Percentiles rank a stretch among this genome's conserved stretches.
These are phyloP conservation scores for Globisporangium polare DNA, from an alignment of 352 stramenopile species.

Conservation along the genomic window DNA sequence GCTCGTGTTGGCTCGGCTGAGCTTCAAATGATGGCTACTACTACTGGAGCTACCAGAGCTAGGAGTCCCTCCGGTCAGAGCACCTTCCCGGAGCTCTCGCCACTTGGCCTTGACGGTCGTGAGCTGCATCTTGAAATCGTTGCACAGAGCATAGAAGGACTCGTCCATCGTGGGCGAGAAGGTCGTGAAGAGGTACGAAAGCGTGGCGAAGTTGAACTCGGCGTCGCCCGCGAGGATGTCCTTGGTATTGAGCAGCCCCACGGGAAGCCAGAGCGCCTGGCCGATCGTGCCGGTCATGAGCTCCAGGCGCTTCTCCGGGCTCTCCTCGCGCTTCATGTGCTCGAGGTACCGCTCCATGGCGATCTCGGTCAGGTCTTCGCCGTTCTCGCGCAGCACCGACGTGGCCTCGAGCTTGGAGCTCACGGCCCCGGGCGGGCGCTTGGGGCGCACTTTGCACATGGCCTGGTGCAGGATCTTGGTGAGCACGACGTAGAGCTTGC, in stretches of 20 bases:
- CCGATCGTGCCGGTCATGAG: slow-evolving; percentile 69
- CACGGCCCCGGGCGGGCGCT: slow-evolving; percentile 21
- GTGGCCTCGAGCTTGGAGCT: slow-evolving; percentile 48
- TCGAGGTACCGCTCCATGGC: slow-evolving; percentile 73
- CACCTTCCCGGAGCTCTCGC: slow-evolving; percentile 51
- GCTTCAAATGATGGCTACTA: not conserved
- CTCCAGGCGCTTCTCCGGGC: slow-evolving; percentile 54
- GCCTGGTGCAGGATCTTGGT: slow-evolving; percentile 62
- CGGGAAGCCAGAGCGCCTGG: slow-evolving; percentile 66
- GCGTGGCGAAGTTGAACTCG: slow-evolving; percentile 73
- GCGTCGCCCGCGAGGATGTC: slow-evolving; percentile 66
- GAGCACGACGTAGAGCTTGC: slow-evolving; percentile 45
- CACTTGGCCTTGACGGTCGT: slow-evolving; percentile 51
- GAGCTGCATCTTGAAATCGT: slow-evolving; percentile 53
- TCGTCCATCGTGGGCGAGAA: slow-evolving; percentile 54
- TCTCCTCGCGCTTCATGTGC: slow-evolving; percentile 45
- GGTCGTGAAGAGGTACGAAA: slow-evolving; percentile 70
- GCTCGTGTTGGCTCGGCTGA: not conserved
- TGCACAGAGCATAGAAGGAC: slow-evolving; percentile 38
- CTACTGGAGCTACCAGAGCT: slow-evolving; percentile 7
- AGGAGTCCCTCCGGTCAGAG: slow-evolving; percentile 7
- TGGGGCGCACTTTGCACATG: slow-evolving; percentile 51
- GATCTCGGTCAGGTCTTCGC: slow-evolving; percentile 76
- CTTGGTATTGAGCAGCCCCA: slow-evolving; percentile 53
- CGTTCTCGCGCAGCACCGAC: slow-evolving; percentile 69